Percentiles rank a stretch among this genome's conserved stretches.
Conservation (phyloP, 1,284 basidiomycete species). For the Moniliella sp. region DNA sequence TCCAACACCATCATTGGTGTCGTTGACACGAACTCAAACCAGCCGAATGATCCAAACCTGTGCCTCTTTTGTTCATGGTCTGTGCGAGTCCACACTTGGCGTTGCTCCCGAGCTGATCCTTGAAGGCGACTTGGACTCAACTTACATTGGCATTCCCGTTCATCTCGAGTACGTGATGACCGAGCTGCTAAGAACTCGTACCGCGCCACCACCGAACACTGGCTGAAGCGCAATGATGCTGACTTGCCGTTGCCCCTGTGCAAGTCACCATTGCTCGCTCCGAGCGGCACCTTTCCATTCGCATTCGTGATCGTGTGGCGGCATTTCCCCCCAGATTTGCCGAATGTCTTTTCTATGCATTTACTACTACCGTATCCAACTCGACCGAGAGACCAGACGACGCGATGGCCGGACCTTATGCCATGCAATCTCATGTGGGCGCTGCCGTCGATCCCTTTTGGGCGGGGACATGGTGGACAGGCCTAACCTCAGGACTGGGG, state of each 20-base stretch:
- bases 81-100: conserved; percentile 69
- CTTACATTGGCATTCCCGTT: conserved; percentile 54
- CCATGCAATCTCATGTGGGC: conserved; percentile 42
- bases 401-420: conserved; percentile 52
- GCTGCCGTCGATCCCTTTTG: conserved; percentile 46
- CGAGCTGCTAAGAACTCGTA: conserved; percentile 52
- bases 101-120: conserved; percentile 39
- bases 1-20: conserved; percentile 20
- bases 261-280: conserved; percentile 49
- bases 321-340: conserved; percentile 50
- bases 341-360: conserved; percentile 66
- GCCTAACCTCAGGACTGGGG: conserved; percentile 50
- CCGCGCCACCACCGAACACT: conserved; percentile 45
- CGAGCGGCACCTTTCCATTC: conserved; percentile 47
- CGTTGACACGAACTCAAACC: conserved; percentile 18
- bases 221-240: background rate
- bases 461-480: conserved; percentile 41
- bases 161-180: conserved; percentile 65
- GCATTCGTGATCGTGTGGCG: conserved; percentile 65
- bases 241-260: conserved; percentile 7
- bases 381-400: conserved; percentile 50
- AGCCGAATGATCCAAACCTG: conserved; percentile 29
- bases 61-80: conserved; percentile 54
- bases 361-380: conserved; percentile 46
- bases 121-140: conserved; percentile 11